phyloP scores from a whole-genome alignment of 495 filamentous ascomycete species.

The Recurvomyces mirabilis region DNA sequence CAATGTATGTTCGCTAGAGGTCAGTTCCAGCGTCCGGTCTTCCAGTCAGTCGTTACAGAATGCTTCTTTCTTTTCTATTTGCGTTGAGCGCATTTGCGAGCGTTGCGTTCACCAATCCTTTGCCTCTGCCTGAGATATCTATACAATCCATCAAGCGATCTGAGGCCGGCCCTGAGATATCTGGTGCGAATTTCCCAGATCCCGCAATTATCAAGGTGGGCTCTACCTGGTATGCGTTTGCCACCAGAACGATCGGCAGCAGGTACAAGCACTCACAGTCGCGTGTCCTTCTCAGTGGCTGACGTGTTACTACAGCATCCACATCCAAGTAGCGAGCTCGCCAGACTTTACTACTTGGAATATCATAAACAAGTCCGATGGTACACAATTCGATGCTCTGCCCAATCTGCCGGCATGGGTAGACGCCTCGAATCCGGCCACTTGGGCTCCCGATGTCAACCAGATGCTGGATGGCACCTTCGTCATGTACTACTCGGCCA shows the following conservation, averaged over 20 bases:
- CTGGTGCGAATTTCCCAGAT: too few species aligned
- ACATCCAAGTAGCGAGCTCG: constrained; percentile 18
- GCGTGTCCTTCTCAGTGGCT: too few species aligned
- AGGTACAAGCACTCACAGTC: too few species aligned
- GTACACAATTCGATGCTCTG: constrained; percentile 15
- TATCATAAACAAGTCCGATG: constrained; percentile 7
- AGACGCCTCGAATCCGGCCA: constrained; percentile 2
- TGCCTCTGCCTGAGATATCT: too few species aligned
- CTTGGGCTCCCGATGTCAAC: constrained; percentile 22
- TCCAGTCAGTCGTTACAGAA: too few species aligned
- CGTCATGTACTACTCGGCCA: constrained; percentile 28
- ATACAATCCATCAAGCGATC: too few species aligned
- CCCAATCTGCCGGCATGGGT: constrained; percentile 19
- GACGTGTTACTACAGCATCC: constrained; percentile 2
- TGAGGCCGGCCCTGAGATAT: too few species aligned
- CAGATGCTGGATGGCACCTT: constrained; percentile 17
- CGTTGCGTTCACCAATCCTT: too few species aligned
- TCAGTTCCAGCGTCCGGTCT: too few species aligned
- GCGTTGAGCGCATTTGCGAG: too few species aligned
- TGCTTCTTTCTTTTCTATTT: too few species aligned
- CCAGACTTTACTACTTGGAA: constrained; percentile 18
- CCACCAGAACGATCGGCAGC: constrained; percentile 12
- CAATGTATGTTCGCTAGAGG: too few species aligned
- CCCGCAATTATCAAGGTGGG: constrained; percentile 18
- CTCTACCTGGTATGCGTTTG: constrained; percentile 21